phyloP scores from a whole-genome alignment of 2,329 filamentous ascomycete species.

The Arthrobotrys sinensis region DNA sequence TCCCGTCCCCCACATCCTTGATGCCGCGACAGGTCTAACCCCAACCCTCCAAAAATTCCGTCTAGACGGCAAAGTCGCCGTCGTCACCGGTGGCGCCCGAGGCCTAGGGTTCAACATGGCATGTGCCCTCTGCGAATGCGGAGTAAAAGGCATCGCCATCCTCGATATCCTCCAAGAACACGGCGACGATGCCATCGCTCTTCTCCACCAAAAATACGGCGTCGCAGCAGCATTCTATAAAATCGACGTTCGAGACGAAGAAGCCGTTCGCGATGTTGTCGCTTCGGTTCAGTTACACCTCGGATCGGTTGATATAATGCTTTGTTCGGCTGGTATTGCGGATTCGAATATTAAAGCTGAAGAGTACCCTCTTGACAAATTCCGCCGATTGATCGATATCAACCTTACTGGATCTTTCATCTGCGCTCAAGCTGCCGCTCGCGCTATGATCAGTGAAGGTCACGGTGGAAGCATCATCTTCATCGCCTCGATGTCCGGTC shows the following conservation, averaged over 20 bases:
- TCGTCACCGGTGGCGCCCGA: constrained; percentile 81
- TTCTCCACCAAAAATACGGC: constrained; percentile 80
- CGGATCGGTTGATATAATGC: constrained; percentile 80
- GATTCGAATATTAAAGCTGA: constrained; percentile 88
- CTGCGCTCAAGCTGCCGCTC: constrained; percentile 80
- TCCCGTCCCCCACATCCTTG: constrained; percentile 72
- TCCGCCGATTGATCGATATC: constrained; percentile 84
- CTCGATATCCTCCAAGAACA: constrained; percentile 84
- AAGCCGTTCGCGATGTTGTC: constrained; percentile 79
- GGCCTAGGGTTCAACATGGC: constrained; percentile 86
- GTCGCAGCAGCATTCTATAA: constrained; percentile 83
- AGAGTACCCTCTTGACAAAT: constrained; percentile 81
- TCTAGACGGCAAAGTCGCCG: constrained; percentile 79
- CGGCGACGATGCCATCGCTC: constrained; percentile 78
- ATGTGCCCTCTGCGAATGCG: constrained; percentile 81
- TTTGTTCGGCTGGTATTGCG: constrained; percentile 85
- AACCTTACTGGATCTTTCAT: constrained; percentile 86
- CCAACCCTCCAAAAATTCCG: constrained; percentile 79
- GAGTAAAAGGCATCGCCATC: constrained; percentile 80
- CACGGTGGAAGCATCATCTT: constrained; percentile 82
- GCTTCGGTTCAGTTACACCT: constrained; percentile 76
- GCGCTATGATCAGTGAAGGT: constrained; percentile 80
- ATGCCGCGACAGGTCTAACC: constrained; percentile 70
- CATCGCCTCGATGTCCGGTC: constrained; percentile 84
- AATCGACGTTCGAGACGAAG: constrained; percentile 81